Base-by-base conservation (phyloP, 2,329 filamentous ascomycete species). In the Epichloe baconii region DNA sequence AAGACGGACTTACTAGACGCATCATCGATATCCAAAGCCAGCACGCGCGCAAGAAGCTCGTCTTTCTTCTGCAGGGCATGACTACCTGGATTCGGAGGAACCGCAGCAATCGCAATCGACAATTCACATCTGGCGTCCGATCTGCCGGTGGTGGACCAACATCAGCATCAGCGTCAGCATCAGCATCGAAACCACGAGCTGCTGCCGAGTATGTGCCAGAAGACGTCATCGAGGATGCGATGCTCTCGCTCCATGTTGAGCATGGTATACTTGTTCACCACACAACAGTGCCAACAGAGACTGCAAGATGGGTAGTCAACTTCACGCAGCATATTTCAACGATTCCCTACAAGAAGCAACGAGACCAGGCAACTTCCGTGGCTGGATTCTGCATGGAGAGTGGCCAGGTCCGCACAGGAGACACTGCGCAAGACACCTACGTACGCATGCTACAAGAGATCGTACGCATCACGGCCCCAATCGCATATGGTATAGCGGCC, bases 271-370 rank as follows among this genome's bases (percentile, higher is more conserved):
- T 87, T 4, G 80, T 90, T 44, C 84, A 89, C 62, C 85, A 91
- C 62, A 86, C 83, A 1, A 66, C 65, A 14, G 66, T 70, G 2
- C 60, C 76, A 0, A 61, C 77, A 0, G 83, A 88, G 59, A 86
- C 84, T 1, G 83, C 85, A 2, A 77, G 83, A 57, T 88, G 85
- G 83, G 80, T 90, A 34, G 71, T 76, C 34, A 72, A 77, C 36
- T 88, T 90, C 59, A 91, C 87, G 0, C 83, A 89, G 60, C 83
- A 91, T 62, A 82, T 91, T 47, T 85, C 84, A 7, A 86, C 82
- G 1, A 80, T 85, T 21, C 86, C 85, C 0, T 90, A 90, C 64
- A 79, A 79, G 56, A 76, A 71, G 48, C 73, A 75, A 57, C 67
- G 68, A 21, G 76, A 80, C 51, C 65, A 66, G 36, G 64, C 67